Evolutionary conservation across 495 filamentous ascomycete species (phyloP), one percentile per base, ranked within the genome.

Genomic region (Trichoderma asperelloides): DNA sequence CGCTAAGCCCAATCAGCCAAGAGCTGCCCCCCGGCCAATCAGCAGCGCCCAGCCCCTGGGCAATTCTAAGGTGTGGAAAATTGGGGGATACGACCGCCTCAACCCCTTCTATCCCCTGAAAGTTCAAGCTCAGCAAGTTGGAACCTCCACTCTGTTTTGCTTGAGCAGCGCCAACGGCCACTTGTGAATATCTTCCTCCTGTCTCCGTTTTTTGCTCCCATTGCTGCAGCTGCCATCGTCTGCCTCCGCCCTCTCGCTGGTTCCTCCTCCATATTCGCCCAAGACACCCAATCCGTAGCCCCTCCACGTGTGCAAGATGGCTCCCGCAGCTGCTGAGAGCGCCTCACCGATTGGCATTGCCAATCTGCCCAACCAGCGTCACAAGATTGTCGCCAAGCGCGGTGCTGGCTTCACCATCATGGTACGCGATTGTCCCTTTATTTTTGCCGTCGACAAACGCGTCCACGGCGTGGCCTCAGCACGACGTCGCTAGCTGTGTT

Each of bases 321-420:
- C 89, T 75, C 84, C 85, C 70, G 80, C 87, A 73, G 87, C 89
- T 75, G 87, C 87, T 71, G 93, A 96, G 80, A 90, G 89, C 76
- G 89, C 90, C 69, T 90, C 91, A 75, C 92, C 92, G 74, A 98
- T 98, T 90, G 94, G 94, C 85, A 98, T 98, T 89, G 95, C 95
- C 86, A 98, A 98, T 84, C 83, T 96, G 76, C 93, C 95, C 72
- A 96, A 97, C 83, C 93, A 97, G 85, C 88, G 95, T 76, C 95
- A 98, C 86, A 98, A 98, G 87, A 98, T 98, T 76, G 96, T 98
- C 74, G 95, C 95, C 67, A 98, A 98, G 86, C 88, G 96, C 82
- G 95, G 95, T 78, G 95, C 95, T 72, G 93, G 93, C 70, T 98
- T 98, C 80, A 98, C 95, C 66, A 96, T 98, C 74, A 98, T 98